Percentiles rank a stretch among this genome's conserved stretches.
These are phyloP conservation scores for Nigrograna mackinnonii DNA, from an alignment of 2,329 filamentous ascomycete species.

Conservation along the genomic window DNA sequence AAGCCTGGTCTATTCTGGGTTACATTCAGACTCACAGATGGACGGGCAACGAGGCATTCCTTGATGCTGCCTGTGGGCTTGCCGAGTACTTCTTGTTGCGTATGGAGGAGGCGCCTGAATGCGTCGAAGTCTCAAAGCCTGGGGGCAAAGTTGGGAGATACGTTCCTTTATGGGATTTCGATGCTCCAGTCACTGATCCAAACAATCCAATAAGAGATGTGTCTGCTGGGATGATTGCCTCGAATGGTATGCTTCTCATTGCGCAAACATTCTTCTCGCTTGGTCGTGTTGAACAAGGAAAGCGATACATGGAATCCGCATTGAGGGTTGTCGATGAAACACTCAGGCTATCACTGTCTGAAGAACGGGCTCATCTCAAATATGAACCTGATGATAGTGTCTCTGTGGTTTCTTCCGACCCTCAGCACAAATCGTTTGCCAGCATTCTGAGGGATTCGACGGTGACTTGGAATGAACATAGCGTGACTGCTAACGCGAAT, in stretches of 20 bases:
- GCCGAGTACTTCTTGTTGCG: conserved; percentile 48
- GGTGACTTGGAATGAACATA: conserved; percentile 1
- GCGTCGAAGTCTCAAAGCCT: not conserved
- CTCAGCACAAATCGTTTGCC: not conserved
- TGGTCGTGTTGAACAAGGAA: conserved; percentile 1
- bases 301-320: not conserved
- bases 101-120: not conserved
- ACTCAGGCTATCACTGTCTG: not conserved
- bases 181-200: not conserved
- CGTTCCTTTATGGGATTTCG: conserved; percentile 1
- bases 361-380: conserved; percentile 1
- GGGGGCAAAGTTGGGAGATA: not conserved
- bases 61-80: conserved; percentile 44
- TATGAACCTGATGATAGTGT: not conserved
- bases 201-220: not conserved
- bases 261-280: not conserved
- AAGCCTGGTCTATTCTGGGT: conserved; percentile 51
- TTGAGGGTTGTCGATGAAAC: conserved; percentile 1
- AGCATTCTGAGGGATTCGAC: not conserved
- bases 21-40: conserved; percentile 48
- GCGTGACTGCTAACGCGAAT: not conserved
- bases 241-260: conserved; percentile 1
- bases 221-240: not conserved
- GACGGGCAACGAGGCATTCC: conserved; percentile 44
- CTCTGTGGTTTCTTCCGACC: not conserved